Evolutionary conservation across 2,329 filamentous ascomycete genomes (phyloP).

Genomic region (Fonsecaea nubica): DNA sequence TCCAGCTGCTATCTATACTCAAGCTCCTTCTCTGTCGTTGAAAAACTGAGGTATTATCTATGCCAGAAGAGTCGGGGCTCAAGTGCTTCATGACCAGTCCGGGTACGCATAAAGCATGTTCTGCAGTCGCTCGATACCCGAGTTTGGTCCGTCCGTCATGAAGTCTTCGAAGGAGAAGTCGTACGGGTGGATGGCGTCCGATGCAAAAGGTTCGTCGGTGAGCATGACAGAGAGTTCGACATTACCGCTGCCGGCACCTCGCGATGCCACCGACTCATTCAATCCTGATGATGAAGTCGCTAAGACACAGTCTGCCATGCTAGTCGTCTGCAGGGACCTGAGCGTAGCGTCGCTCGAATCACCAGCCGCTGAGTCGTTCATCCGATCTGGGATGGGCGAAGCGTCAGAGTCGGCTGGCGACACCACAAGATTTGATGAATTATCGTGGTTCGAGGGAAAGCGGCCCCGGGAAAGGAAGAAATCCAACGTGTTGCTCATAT

Average conservation of each 20-base stretch:
- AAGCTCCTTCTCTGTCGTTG: too few species aligned
- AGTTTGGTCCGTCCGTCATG: conserved; percentile 9
- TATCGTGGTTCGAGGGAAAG: conserved; percentile 4
- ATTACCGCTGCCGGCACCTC: background rate
- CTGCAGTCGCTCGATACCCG: conserved; percentile 13
- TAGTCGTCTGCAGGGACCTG: background rate
- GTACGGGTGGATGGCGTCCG: too few species aligned
- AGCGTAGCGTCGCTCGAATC: background rate
- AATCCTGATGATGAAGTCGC: background rate
- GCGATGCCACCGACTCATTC: background rate
- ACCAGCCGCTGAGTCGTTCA: background rate
- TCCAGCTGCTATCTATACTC: too few species aligned
- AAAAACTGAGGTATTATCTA: too few species aligned
- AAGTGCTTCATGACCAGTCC: background rate
- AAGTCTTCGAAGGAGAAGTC: conserved; percentile 16
- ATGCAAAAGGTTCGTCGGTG: background rate
- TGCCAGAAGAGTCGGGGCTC: too few species aligned
- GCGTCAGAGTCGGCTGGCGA: background rate
- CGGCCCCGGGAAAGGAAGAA: conserved; percentile 16
- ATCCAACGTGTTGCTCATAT: conserved; percentile 15
- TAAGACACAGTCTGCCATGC: background rate
- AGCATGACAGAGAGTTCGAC: background rate
- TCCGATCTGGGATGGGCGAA: background rate
- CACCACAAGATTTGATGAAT: background rate
- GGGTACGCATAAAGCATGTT: conserved; percentile 10